Base-by-base conservation (phyloP, 257 asterid species). In the Solanum virginianum region DNA sequence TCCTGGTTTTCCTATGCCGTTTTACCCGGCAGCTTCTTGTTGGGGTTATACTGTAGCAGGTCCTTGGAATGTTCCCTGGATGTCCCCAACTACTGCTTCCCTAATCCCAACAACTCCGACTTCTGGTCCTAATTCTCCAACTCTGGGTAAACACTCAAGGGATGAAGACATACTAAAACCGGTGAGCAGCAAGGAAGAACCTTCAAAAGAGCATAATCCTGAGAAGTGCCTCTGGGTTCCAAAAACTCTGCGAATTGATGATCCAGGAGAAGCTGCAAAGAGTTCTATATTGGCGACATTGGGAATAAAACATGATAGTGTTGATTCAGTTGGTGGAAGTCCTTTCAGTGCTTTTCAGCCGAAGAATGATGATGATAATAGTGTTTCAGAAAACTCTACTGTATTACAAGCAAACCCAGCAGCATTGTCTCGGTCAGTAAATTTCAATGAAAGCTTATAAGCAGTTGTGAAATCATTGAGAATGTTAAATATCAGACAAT, bases 361-460 rank as follows among this genome's bases (percentile, higher is more conserved):
- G 1, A 93, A 93, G 87, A 89, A 82, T 6, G 92, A 86, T 26
- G 91, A 86, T 47, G 92, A 88, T 87, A 55, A 81, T 26, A 89
- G 75, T 60, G 90, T 87, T 85, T 86, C 87, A 29, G 95, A 90
- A 87, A 74, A 92, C 80, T 90, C 93, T 6, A 84, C 94, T 2
- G 95, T 95, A 36, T 88, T 94, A 70, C 97, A 92, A 86, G 97
- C 99, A 74, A 94, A 94, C 85, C 97, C 98, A 13, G 98, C 98
- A 3, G 98, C 97, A 11, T 53, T 93, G 70, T 93, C 97, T 13
- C 89, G 98, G 87, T 93, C 97, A 16, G 49, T 89, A 65, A 91
- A 86, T 89, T 95, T 95, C 90, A 95, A 88, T 3, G 97, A 95
- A 90, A 90, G 87, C 84, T 89, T 92, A 14, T 93, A 83, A 87